These are phyloP conservation scores for Bolboschoenus planiculmis DNA, from an alignment of 176 grass and related monocot genomes.

Conservation along the genomic window DNA sequence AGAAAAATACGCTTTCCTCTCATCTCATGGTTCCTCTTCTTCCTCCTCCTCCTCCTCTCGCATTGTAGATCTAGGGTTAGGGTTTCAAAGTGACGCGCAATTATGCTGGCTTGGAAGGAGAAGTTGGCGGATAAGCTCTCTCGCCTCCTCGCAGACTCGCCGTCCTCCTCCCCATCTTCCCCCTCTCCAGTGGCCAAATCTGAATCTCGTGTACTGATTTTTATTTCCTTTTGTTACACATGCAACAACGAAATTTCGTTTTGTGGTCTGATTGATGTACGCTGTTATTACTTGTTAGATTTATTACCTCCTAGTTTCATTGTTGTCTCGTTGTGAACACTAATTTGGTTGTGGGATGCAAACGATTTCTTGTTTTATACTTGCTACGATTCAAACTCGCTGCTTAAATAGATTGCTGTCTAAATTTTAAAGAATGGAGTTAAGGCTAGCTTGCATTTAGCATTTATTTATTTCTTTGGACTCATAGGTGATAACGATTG, in stretches of 20 bases:
- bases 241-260: not conserved
- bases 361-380: not conserved
- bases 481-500: too few species aligned
- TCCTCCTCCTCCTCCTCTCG: not conserved
- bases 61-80: slow-evolving; percentile 21
- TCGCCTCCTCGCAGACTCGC: slow-evolving; percentile 29
- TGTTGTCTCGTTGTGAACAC: not conserved
- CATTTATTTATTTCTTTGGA: too few species aligned
- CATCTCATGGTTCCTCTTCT: not conserved
- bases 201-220: slow-evolving; percentile 11
- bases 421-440: too few species aligned
- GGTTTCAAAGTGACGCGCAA: not conserved
- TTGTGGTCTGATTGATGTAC: not conserved
- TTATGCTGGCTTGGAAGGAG: slow-evolving; percentile 31
- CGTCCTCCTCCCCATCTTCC: slow-evolving; percentile 16
- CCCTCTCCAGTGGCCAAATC: slow-evolving; percentile 15
- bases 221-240: not conserved
- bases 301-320: not conserved
- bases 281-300: not conserved
- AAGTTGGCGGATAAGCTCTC: slow-evolving; percentile 37
- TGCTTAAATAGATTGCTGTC: too few species aligned
- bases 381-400: too few species aligned
- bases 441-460: too few species aligned
- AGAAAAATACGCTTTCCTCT: too few species aligned
- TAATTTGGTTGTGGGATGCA: not conserved